phyloP scores from a whole-genome alignment of 2,329 filamentous ascomycete species.

The Cercospora sesami region DNA sequence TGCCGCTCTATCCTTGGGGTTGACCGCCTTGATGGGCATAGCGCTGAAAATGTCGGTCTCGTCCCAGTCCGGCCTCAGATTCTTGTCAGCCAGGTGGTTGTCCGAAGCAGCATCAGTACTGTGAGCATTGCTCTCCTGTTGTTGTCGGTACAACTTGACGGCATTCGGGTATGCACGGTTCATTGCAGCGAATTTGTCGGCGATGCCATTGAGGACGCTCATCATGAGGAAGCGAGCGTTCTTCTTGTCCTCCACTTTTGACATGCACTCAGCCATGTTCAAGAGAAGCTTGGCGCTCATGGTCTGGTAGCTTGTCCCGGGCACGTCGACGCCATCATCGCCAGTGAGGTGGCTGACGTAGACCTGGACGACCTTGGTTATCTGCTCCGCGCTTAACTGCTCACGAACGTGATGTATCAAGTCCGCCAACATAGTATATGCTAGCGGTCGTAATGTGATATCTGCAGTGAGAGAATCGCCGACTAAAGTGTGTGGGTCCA shows the following conservation, averaged over 20 bases:
- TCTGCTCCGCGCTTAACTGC: slow-evolving; percentile 82
- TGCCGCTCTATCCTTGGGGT: slow-evolving; percentile 80
- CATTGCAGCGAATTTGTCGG: slow-evolving; percentile 97
- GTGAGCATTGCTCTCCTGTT: slow-evolving; percentile 52
- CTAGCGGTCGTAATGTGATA: slow-evolving; percentile 90
- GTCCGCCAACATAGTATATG: slow-evolving; percentile 98
- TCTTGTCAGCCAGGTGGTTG: slow-evolving; percentile 79
- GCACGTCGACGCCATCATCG: slow-evolving; percentile 63
- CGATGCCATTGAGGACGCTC: slow-evolving; percentile 96
- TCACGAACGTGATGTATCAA: slow-evolving; percentile 96
- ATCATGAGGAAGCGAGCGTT: slow-evolving; percentile 94
- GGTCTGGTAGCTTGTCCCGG: slow-evolving; percentile 97
- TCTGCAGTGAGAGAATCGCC: slow-evolving; percentile 96
- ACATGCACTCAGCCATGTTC: slow-evolving; percentile 98
- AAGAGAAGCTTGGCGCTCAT: slow-evolving; percentile 97
- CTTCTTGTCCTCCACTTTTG: slow-evolving; percentile 86
- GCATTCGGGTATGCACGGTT: slow-evolving; percentile 94
- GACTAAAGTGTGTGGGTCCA: slow-evolving; percentile 91
- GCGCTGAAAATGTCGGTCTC: slow-evolving; percentile 97
- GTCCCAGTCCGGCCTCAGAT: slow-evolving; percentile 86
- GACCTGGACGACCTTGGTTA: slow-evolving; percentile 91
- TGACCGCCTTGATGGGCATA: slow-evolving; percentile 93
- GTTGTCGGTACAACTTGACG: slow-evolving; percentile 82
- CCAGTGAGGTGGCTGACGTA: slow-evolving; percentile 96
- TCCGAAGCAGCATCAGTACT: slow-evolving; percentile 58